A percentile compares a stretch with the other conserved stretches of the same genome.
phyloP scores from a whole-genome alignment of 2,329 filamentous ascomycete genomes.

The Lachnellula occidentalis region DNA sequence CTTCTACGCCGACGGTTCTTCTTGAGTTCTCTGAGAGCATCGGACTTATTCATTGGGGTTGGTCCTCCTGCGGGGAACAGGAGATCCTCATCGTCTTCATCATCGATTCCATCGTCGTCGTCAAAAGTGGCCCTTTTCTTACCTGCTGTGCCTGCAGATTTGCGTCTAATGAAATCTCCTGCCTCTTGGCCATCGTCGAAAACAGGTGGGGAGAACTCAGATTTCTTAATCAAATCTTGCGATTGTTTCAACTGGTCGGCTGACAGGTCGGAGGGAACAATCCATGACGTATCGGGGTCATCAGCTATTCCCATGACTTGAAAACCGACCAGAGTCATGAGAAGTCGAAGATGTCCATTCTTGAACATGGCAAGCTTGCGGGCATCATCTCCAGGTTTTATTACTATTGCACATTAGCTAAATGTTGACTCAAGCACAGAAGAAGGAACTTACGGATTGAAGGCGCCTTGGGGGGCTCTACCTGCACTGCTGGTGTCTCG shows the following conservation, averaged over 20 bases:
- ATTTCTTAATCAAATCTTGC: slow-evolving; percentile 67
- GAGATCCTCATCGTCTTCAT: slow-evolving; percentile 44
- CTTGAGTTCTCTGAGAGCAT: slow-evolving; percentile 52
- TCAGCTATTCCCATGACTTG: slow-evolving; percentile 52
- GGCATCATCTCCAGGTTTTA: slow-evolving; percentile 53
- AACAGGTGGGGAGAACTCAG: slow-evolving; percentile 70
- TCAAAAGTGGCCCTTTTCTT: slow-evolving; percentile 59
- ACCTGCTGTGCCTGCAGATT: slow-evolving; percentile 41
- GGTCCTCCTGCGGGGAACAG: slow-evolving; percentile 67
- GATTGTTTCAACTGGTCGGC: slow-evolving; percentile 62
- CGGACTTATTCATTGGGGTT: slow-evolving; percentile 47
- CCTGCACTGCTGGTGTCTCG: slow-evolving; percentile 27
- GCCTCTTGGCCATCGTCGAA: slow-evolving; percentile 68
- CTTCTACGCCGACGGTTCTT: slow-evolving; percentile 47
- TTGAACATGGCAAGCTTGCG: slow-evolving; percentile 76
- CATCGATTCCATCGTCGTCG: slow-evolving; percentile 56
- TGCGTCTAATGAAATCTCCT: slow-evolving; percentile 73
- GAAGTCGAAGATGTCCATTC: slow-evolving; percentile 78
- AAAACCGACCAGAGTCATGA: slow-evolving; percentile 73
- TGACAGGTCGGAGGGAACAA: slow-evolving; percentile 61
- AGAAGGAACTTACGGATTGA: slow-evolving; percentile 45
- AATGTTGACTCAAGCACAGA: background rate
- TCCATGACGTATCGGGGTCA: slow-evolving; percentile 73
- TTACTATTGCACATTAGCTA: slow-evolving; percentile 21
- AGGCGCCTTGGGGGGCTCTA: slow-evolving; percentile 38